Evolutionary conservation across 2,329 filamentous ascomycete genomes (phyloP).

Genomic region (Claviceps sp.): DNA sequence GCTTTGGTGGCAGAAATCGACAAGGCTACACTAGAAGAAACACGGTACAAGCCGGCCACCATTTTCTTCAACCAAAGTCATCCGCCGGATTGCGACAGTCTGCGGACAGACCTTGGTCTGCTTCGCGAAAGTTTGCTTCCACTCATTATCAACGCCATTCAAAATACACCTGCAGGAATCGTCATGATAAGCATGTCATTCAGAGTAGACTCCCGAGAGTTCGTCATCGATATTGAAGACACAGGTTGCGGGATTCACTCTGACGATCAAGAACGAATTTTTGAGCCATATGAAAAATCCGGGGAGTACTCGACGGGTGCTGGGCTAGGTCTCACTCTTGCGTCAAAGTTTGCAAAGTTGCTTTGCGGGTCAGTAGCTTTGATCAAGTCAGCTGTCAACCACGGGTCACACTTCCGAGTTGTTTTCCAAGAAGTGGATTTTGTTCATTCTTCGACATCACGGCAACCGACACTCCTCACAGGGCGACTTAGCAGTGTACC

Average conservation of each 20-base stretch:
- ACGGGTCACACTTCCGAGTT: background rate
- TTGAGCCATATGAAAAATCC: conserved; percentile 29
- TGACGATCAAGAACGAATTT: conserved; percentile 21
- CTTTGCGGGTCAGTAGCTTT: conserved; percentile 25
- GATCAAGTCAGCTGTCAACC: conserved; percentile 10
- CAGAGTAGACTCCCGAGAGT: background rate
- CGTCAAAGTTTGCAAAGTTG: conserved; percentile 25
- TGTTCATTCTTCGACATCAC: background rate
- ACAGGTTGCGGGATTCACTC: background rate
- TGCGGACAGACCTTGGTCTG: conserved; percentile 23
- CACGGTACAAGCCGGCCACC: background rate
- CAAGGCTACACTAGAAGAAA: background rate
- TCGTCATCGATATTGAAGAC: background rate
- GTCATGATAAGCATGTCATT: background rate
- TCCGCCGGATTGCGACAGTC: conserved; percentile 12
- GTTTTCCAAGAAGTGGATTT: background rate
- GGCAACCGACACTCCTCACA: background rate
- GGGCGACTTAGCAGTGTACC: background rate
- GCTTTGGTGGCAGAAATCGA: background rate
- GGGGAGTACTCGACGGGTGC: conserved; percentile 23
- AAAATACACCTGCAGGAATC: conserved; percentile 17
- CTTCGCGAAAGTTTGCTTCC: conserved; percentile 29
- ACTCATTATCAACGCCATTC: conserved; percentile 27
- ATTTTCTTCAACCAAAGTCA: background rate
- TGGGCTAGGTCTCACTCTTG: conserved; percentile 24